These are phyloP conservation scores for Tuber calosporum DNA, from an alignment of 495 filamentous ascomycete species.

Conservation along the genomic window DNA sequence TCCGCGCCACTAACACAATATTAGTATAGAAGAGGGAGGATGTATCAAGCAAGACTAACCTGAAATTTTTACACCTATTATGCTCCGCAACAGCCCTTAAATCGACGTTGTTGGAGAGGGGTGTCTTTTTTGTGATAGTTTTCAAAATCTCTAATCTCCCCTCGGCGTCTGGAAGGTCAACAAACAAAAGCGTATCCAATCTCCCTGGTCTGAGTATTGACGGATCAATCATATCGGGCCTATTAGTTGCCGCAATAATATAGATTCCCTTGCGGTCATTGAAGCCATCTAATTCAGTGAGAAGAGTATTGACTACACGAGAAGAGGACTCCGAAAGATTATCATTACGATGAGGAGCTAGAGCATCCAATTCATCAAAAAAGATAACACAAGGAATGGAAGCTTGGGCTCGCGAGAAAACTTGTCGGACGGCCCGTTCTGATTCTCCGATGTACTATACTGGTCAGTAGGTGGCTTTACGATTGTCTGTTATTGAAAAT, in stretches of 20 bases:
- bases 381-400: no score
- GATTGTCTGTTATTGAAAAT: no score
- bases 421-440: conserved; percentile 79
- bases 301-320: no score
- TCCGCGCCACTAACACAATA: conserved; percentile 53
- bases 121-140: no score
- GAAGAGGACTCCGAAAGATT: no score
- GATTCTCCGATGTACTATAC: conserved; percentile 73
- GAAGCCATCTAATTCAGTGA: conserved; percentile 81
- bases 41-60: conserved; percentile 62
- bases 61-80: no score
- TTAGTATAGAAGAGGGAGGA: conserved; percentile 52
- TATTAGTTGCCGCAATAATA: conserved; percentile 86
- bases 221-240: conserved; percentile 89
- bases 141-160: conserved; percentile 79
- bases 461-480: no score
- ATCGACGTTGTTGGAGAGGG: no score
- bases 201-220: conserved; percentile 89
- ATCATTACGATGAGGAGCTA: no score
- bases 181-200: conserved; percentile 76
- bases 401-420: no score
- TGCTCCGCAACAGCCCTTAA: no score
- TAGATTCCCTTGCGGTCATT: conserved; percentile 74
- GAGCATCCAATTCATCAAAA: no score
- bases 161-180: conserved; percentile 71